These are phyloP conservation scores for Cyathus striatus DNA, from an alignment of 768 basidiomycete genomes.

Conservation along the genomic window DNA sequence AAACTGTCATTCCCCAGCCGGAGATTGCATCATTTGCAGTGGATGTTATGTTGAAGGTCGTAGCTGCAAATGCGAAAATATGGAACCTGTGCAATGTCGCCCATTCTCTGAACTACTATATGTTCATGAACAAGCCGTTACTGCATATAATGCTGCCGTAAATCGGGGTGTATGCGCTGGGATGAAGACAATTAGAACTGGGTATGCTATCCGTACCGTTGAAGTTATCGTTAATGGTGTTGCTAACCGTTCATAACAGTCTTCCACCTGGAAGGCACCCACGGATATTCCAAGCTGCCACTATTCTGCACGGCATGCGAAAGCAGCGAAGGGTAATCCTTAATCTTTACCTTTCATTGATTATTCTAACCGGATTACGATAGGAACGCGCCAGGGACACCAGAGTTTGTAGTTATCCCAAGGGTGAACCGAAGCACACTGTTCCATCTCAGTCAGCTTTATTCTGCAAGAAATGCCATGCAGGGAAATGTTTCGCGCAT, in stretches of 20 bases:
- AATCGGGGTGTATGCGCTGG: neutral
- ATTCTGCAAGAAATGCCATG: constrained; percentile 36
- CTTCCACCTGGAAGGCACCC: too few relatives aligned
- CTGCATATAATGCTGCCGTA: constrained; percentile 4
- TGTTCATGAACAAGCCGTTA: constrained; percentile 29
- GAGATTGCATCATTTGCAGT: constrained; percentile 55
- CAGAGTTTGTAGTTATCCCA: constrained; percentile 9
- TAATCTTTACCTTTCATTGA: too few relatives aligned
- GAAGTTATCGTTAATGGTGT: too few relatives aligned
- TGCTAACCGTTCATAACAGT: too few relatives aligned
- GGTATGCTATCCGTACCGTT: too few relatives aligned
- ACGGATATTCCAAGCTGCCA: too few relatives aligned
- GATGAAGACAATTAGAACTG: neutral
- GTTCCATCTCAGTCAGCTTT: constrained; percentile 16
- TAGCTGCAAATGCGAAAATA: constrained; percentile 55
- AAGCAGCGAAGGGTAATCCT: too few relatives aligned
- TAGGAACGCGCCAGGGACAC: too few relatives aligned
- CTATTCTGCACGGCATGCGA: too few relatives aligned
- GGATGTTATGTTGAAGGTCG: constrained; percentile 77
- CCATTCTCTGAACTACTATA: constrained; percentile 40
- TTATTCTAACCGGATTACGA: too few relatives aligned
- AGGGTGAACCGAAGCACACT: constrained; percentile 11
- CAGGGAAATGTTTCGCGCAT: constrained; percentile 32
- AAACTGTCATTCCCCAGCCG: constrained; percentile 4
- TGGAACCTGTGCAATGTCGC: constrained; percentile 59